Percentiles rank a stretch among this genome's conserved stretches.
phyloP scores from a whole-genome alignment of 352 stramenopile species.

The Phytopythium ostracodes region DNA sequence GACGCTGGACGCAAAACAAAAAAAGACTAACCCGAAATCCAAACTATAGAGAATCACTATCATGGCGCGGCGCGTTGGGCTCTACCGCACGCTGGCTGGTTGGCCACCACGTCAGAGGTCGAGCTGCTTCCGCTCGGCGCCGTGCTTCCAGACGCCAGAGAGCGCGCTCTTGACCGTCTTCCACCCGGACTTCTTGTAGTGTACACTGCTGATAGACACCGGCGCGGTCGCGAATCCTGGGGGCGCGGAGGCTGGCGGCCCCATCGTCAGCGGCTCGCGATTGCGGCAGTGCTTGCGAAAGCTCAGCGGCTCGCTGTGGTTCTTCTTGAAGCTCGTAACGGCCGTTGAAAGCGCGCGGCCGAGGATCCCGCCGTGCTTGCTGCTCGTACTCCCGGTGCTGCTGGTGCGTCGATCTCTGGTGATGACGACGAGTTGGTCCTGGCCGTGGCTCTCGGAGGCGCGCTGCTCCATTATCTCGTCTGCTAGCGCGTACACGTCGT shows the following conservation, averaged over 20 bases:
- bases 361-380: background rate
- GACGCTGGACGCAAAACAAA: background rate
- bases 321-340: constrained; percentile 7
- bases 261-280: background rate
- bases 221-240: background rate
- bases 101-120: background rate
- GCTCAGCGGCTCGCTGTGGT: background rate
- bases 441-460: background rate
- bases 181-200: constrained; percentile 5
- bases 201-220: background rate
- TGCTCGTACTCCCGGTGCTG: background rate
- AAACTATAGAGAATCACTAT: background rate
- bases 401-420: background rate
- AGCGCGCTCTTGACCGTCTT: constrained; percentile 7
- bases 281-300: background rate
- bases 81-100: background rate
- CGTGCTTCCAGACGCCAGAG: constrained; percentile 6
- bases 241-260: background rate
- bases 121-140: constrained; percentile 4
- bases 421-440: background rate
- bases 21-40: background rate
- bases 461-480: constrained; percentile 5
- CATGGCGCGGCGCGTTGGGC: background rate
- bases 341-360: constrained; percentile 6
- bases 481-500: constrained; percentile 8